phyloP scores from a whole-genome alignment of 202 grass and related monocot species.

The Saccharum hybrid region DNA sequence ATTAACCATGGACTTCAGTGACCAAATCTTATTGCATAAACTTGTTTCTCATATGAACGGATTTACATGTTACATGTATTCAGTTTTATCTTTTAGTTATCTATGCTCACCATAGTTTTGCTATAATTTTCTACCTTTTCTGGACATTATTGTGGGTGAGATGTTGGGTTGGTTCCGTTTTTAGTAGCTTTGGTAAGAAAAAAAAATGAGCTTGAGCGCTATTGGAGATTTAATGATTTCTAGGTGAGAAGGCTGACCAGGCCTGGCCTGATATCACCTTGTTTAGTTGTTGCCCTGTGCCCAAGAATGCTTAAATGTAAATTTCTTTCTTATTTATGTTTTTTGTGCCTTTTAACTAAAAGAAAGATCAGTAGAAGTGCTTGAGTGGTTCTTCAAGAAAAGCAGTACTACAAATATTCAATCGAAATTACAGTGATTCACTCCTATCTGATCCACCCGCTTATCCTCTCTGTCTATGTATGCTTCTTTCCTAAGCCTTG shows the following conservation, averaged over 20 bases:
- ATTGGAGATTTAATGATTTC: neutral
- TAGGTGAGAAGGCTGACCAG: neutral
- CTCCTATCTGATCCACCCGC: neutral
- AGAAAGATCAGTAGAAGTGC: neutral
- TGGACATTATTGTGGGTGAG: slow-evolving; percentile 18
- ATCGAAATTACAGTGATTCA: neutral
- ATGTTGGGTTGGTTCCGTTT: neutral
- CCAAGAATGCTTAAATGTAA: neutral
- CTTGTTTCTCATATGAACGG: slow-evolving; percentile 11
- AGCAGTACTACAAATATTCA: neutral
- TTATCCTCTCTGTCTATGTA: neutral
- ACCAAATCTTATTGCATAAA: neutral
- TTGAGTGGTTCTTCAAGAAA: neutral
- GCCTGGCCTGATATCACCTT: neutral
- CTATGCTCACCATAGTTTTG: neutral
- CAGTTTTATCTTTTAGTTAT: neutral
- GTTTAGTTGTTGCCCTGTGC: neutral
- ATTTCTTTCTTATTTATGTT: neutral
- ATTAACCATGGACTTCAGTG: slow-evolving; percentile 11
- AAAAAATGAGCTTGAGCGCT: neutral
- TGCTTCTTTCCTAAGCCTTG: neutral
- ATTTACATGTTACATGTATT: neutral
- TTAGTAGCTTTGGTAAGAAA: neutral
- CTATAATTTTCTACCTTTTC: neutral
- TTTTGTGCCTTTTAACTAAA: neutral